Percentiles rank a stretch among this genome's conserved stretches.
These are phyloP conservation scores for Aspergillus texensis DNA, from an alignment of 2,329 filamentous ascomycete species.

Conservation along the genomic window DNA sequence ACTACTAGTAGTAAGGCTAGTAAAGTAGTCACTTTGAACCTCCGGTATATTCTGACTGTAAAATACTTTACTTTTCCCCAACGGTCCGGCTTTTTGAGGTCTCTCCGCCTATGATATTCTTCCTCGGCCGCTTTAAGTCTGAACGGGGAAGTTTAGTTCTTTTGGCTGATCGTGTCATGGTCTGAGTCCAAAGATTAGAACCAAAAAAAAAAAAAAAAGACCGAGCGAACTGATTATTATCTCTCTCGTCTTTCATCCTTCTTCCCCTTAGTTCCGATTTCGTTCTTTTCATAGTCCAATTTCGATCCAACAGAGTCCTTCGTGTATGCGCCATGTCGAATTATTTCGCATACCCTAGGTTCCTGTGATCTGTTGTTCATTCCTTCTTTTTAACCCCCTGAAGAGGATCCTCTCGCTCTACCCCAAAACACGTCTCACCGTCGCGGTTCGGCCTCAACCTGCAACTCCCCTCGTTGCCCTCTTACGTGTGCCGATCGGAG, in stretches of 20 bases:
- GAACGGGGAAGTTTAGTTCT: constrained; percentile 9
- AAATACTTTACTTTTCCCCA: constrained; percentile 18
- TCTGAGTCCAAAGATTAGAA: constrained; percentile 16
- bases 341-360: constrained; percentile 31
- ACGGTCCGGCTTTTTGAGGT: constrained; percentile 9
- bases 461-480: constrained; percentile 12
- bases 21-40: constrained; percentile 2
- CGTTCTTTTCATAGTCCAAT: constrained; percentile 20
- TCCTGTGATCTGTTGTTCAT: constrained; percentile 31
- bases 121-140: constrained; percentile 5
- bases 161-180: constrained; percentile 23
- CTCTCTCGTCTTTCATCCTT: constrained; percentile 1
- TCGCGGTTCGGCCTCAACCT: constrained; percentile 7
- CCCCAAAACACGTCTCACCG: constrained; percentile 8
- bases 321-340: constrained; percentile 39
- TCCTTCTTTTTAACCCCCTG: constrained; percentile 18
- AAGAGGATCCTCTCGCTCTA: constrained; percentile 16
- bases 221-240: constrained; percentile 3
- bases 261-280: constrained; percentile 13
- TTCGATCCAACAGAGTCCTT: constrained; percentile 24
- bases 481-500: constrained; percentile 25
- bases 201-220: constrained; percentile 10
- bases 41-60: constrained; percentile 14
- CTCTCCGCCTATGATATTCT: constrained; percentile 18
- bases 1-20: background rate